These are phyloP conservation scores for Diaporthe capsici DNA, from an alignment of 2,329 filamentous ascomycete genomes.

Conservation along the genomic window DNA sequence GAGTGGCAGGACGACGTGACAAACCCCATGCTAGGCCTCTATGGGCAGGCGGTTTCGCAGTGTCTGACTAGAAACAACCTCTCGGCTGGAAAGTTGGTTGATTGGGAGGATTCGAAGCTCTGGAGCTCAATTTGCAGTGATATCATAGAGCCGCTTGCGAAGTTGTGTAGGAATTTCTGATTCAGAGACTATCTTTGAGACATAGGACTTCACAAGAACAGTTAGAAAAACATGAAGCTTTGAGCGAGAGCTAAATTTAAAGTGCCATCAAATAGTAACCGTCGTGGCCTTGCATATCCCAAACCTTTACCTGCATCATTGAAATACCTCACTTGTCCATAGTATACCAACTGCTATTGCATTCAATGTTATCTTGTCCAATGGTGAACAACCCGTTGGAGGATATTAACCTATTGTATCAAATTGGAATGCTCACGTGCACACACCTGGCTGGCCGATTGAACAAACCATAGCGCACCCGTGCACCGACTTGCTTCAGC, in stretches of 20 bases:
- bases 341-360: too few species aligned
- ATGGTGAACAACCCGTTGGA: too few species aligned
- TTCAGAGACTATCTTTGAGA: neutral
- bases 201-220: too few species aligned
- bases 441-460: neutral
- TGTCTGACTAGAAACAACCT: slow-evolving; percentile 23
- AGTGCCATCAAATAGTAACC: too few species aligned
- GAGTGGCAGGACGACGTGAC: slow-evolving; percentile 34
- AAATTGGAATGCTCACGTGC: too few species aligned
- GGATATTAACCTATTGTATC: too few species aligned
- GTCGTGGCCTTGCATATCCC: too few species aligned
- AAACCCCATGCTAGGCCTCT: slow-evolving; percentile 14
- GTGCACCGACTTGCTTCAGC: neutral
- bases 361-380: too few species aligned
- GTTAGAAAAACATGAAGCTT: too few species aligned
- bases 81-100: slow-evolving; percentile 24
- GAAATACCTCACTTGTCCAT: too few species aligned
- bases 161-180: slow-evolving; percentile 7
- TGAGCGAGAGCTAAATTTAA: too few species aligned
- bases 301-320: too few species aligned
- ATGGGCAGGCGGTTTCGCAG: slow-evolving; percentile 27
- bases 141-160: slow-evolving; percentile 42
- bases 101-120: slow-evolving; percentile 32
- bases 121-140: slow-evolving; percentile 43
- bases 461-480: neutral